Evolutionary conservation across 306 rosid species (phyloP).

Genomic region (Cucurbita pepo): DNA sequence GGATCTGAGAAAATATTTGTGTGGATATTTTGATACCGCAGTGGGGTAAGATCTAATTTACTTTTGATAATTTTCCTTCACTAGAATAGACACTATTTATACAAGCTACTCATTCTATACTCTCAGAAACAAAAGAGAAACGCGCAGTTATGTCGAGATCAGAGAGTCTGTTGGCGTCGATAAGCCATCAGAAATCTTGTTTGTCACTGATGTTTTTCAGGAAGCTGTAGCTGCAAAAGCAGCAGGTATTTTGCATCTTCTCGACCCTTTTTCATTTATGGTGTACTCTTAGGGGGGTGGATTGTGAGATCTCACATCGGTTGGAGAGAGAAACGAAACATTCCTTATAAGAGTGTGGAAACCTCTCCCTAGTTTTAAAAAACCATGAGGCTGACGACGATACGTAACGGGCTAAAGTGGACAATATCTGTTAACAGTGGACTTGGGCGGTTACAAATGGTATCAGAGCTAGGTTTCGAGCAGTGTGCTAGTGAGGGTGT

Average conservation of each 20-base stretch:
- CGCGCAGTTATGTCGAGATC: slow-evolving; percentile 57
- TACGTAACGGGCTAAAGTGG: no score
- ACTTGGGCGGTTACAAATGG: no score
- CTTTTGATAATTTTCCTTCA: not conserved
- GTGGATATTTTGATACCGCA: slow-evolving; percentile 79
- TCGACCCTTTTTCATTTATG: not conserved
- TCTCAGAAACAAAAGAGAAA: slow-evolving; percentile 76
- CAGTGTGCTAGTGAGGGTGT: no score
- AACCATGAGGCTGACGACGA: no score
- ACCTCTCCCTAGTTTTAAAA: no score
- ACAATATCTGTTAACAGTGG: no score
- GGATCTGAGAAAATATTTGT: slow-evolving; percentile 66
- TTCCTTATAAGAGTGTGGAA: no score
- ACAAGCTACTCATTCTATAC: not conserved
- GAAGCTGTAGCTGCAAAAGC: slow-evolving; percentile 90
- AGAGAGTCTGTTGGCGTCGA: slow-evolving; percentile 68
- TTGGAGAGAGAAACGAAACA: no score
- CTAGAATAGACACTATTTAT: not conserved
- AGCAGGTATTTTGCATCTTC: slow-evolving; percentile 41
- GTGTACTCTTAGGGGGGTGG: not conserved
- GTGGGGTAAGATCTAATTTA: slow-evolving; percentile 49
- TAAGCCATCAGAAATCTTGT: slow-evolving; percentile 65
- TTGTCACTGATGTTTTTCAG: slow-evolving; percentile 70
- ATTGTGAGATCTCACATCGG: no score
- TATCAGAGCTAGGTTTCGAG: no score